phyloP scores from a whole-genome alignment of 75 land plant species.

The Isoetes taiwanensis region DNA sequence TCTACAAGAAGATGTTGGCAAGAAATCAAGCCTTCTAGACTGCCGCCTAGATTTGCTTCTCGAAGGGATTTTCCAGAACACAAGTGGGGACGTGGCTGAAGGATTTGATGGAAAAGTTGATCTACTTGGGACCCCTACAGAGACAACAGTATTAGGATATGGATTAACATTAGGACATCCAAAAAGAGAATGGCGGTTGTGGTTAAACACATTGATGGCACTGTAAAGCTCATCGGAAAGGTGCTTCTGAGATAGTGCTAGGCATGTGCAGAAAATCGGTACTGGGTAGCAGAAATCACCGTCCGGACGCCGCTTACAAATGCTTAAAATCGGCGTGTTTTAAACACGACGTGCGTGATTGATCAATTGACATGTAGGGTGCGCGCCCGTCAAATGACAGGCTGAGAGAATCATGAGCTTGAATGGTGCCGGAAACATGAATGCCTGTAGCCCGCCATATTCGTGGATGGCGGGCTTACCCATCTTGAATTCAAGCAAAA shows the following conservation, averaged over 20 bases:
- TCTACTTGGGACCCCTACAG: constrained; percentile 72
- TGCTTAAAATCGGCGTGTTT: too few relatives aligned
- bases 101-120: constrained; percentile 40
- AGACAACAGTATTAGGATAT: constrained; percentile 67
- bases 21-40: constrained; percentile 19
- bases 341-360: too few relatives aligned
- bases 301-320: too few relatives aligned
- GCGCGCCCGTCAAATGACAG: too few relatives aligned
- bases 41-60: constrained; percentile 27
- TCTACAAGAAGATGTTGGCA: constrained; percentile 7
- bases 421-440: too few relatives aligned
- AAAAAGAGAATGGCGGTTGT: constrained; percentile 83
- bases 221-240: constrained; percentile 54
- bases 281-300: too few relatives aligned
- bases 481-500: too few relatives aligned
- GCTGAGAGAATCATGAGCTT: too few relatives aligned
- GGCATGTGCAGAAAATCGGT: constrained; percentile 59
- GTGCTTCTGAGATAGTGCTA: constrained; percentile 88
- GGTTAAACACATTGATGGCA: constrained; percentile 40
- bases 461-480: too few relatives aligned
- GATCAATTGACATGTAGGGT: too few relatives aligned
- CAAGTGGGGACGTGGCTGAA: constrained; percentile 73
- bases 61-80: constrained; percentile 61
- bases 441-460: too few relatives aligned
- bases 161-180: constrained; percentile 59